phyloP scores from a whole-genome alignment of 306 rosid species.

The Cicer bijugum region DNA sequence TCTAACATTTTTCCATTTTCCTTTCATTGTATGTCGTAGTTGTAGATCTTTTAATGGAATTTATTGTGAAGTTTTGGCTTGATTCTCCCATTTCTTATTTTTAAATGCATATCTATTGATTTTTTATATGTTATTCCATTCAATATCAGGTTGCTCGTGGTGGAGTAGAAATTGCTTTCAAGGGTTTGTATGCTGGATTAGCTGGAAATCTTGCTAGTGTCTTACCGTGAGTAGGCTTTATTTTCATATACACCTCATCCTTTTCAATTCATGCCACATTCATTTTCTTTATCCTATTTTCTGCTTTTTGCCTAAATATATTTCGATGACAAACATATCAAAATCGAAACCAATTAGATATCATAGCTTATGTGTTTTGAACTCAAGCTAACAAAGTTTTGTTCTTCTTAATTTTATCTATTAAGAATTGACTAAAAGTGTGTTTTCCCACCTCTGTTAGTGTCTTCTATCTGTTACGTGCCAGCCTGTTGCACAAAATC shows the following conservation, averaged over 20 bases:
- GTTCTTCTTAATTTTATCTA: constrained; percentile 10
- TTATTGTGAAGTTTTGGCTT: constrained; percentile 10
- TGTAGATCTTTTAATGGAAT: constrained; percentile 18
- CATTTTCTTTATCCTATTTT: constrained; percentile 5
- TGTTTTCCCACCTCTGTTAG: neutral
- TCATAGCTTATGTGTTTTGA: constrained; percentile 3
- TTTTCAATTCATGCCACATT: constrained; percentile 4
- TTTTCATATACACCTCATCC: constrained; percentile 6
- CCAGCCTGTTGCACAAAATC: neutral
- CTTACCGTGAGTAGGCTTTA: constrained; percentile 76
- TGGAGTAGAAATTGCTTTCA: constrained; percentile 74
- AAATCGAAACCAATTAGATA: constrained; percentile 4
- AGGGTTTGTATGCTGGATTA: constrained; percentile 94
- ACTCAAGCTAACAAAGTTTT: neutral
- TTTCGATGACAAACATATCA: constrained; percentile 15
- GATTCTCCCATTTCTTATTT: constrained; percentile 9
- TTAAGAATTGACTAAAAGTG: constrained; percentile 32
- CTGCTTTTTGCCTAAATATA: constrained; percentile 12
- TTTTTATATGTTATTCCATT: constrained; percentile 26
- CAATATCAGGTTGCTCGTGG: constrained; percentile 77
- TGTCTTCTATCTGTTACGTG: neutral
- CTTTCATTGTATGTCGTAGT: neutral
- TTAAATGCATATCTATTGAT: constrained; percentile 9
- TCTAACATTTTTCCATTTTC: neutral
- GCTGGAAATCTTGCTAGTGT: constrained; percentile 89